Conservation (phyloP, 2,329 filamentous ascomycete species). For the Talaromyces sp. region DNA sequence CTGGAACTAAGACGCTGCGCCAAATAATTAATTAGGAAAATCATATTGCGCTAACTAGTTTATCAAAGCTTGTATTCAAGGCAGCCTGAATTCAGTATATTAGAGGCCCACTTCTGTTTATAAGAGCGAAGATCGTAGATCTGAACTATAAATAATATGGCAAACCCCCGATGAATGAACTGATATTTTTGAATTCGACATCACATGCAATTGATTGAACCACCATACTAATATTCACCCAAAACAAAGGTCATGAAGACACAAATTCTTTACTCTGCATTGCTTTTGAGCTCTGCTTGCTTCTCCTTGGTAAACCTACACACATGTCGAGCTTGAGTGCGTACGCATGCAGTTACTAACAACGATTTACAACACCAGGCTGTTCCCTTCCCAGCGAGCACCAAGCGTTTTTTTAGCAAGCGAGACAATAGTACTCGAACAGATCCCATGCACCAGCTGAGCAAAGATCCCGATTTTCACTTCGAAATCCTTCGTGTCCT, state of each 20-base stretch:
- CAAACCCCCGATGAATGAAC: neutral
- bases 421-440: neutral
- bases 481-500: constrained; percentile 40
- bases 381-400: neutral
- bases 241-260: neutral
- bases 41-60: neutral
- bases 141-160: neutral
- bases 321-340: neutral
- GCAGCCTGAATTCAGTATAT: neutral
- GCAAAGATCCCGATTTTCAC: constrained; percentile 27
- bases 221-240: too few relatives aligned
- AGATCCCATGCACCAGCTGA: constrained; percentile 11
- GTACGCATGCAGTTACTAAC: neutral
- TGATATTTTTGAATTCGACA: neutral
- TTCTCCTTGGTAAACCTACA: neutral
- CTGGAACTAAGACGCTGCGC: neutral
- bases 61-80: neutral
- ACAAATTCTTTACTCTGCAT: neutral
- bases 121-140: neutral
- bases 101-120: too few relatives aligned
- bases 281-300: neutral
- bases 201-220: too few relatives aligned
- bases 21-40: too few relatives aligned
- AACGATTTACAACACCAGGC: neutral
- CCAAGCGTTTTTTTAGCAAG: neutral